A percentile compares a stretch with the other conserved stretches of the same genome.
These are phyloP conservation scores for Boechera stricta DNA, from an alignment of 345 rosid species.

Conservation along the genomic window DNA sequence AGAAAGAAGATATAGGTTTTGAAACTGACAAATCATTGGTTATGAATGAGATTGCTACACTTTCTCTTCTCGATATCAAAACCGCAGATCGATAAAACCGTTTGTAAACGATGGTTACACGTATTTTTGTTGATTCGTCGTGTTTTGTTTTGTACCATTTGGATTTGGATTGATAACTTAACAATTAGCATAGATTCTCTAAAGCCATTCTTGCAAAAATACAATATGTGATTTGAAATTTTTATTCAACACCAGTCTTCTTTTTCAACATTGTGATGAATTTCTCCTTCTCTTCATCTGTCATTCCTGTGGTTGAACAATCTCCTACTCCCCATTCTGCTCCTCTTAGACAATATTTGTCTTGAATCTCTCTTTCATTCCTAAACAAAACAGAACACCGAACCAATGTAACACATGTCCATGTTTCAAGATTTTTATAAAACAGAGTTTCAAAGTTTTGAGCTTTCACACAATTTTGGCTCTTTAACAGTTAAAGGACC, in stretches of 20 bases:
- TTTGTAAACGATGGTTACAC: neutral
- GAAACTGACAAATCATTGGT: slow-evolving; percentile 42
- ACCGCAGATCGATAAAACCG: neutral
- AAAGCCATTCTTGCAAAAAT: slow-evolving; percentile 17
- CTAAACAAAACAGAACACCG: slow-evolving; percentile 42
- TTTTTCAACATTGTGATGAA: slow-evolving; percentile 84
- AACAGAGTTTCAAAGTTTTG: slow-evolving; percentile 11
- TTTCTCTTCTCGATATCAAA: slow-evolving; percentile 25
- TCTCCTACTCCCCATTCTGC: slow-evolving; percentile 99
- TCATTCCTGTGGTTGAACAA: slow-evolving; percentile 86
- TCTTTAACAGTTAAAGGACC: neutral
- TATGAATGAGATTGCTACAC: slow-evolving; percentile 39
- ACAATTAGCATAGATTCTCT: slow-evolving; percentile 37
- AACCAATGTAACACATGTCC: neutral
- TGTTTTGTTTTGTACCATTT: slow-evolving; percentile 12
- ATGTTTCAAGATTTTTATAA: neutral
- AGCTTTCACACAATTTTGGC: neutral
- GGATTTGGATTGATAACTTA: slow-evolving; percentile 37
- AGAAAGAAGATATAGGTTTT: slow-evolving; percentile 45
- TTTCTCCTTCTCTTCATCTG: slow-evolving; percentile 68
- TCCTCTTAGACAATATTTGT: slow-evolving; percentile 88
- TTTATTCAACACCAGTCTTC: slow-evolving; percentile 57
- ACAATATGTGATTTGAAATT: neutral
- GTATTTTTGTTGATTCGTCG: neutral
- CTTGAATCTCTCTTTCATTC: slow-evolving; percentile 65